Evolutionary conservation across 176 grass and related monocot genomes (phyloP).

Genomic region (Echinochloa phyllopogon): DNA sequence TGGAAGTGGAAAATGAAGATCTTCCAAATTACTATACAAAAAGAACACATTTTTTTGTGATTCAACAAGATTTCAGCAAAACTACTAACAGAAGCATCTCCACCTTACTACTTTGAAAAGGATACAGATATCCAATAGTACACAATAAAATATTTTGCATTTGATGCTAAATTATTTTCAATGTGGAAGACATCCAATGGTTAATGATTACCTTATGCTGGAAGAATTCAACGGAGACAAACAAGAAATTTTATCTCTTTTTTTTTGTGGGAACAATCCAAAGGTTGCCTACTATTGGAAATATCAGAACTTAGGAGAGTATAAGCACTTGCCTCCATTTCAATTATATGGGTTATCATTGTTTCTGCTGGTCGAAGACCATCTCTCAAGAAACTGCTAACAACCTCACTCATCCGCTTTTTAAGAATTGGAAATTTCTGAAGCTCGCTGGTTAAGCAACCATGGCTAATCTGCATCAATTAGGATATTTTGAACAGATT

Average conservation of each 20-base stretch:
- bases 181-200: conserved; percentile 11
- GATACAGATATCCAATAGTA: conserved; percentile 1
- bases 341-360: conserved; percentile 97
- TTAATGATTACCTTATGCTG: conserved; percentile 30
- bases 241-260: not conserved
- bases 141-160: not conserved
- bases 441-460: conserved; percentile 79
- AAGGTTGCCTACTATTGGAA: conserved; percentile 5
- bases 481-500: conserved; percentile 41
- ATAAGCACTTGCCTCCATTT: conserved; percentile 83
- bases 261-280: not conserved
- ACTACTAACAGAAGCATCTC: conserved; percentile 14
- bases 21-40: not conserved
- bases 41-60: not conserved
- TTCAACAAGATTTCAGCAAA: conserved; percentile 17
- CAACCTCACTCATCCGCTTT: conserved; percentile 78
- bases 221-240: conserved; percentile 11
- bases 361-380: conserved; percentile 83
- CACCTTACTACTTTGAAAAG: conserved; percentile 11
- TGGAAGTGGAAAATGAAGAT: conserved; percentile 10
- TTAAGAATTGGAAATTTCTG: conserved; percentile 80
- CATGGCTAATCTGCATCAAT: conserved; percentile 82
- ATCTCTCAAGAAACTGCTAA: conserved; percentile 89
- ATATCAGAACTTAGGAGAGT: conserved; percentile 39
- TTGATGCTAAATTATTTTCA: not conserved